These are phyloP conservation scores for Zymoseptoria crescenta DNA, from an alignment of 2,329 filamentous ascomycete species.

Conservation along the genomic window DNA sequence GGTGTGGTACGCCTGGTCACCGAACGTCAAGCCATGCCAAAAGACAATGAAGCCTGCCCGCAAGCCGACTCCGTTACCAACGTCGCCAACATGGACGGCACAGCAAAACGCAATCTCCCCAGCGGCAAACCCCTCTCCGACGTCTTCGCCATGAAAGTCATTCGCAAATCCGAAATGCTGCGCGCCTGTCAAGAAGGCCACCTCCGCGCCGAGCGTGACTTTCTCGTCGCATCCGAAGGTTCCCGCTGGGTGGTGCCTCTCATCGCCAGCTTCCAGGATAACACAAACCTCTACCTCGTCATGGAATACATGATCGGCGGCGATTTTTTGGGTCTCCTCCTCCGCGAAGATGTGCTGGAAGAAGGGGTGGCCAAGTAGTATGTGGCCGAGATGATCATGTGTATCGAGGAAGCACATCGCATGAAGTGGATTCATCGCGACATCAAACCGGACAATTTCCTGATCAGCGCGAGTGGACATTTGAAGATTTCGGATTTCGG, in stretches of 20 bases:
- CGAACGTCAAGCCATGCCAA: conserved; percentile 36
- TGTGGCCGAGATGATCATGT: conserved; percentile 90
- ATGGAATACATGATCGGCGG: conserved; percentile 99
- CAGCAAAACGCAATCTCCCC: conserved; percentile 20
- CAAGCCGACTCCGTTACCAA: conserved; percentile 5
- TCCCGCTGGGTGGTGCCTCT: conserved; percentile 86
- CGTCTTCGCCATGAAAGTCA: conserved; percentile 95
- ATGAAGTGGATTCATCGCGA: conserved; percentile 90
- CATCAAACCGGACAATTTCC: conserved; percentile 94
- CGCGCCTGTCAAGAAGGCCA: conserved; percentile 87
- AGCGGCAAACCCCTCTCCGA: conserved; percentile 39
- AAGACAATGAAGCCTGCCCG: background rate
- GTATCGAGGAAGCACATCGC: conserved; percentile 83
- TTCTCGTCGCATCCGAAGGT: conserved; percentile 80
- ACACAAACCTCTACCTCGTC: conserved; percentile 75
- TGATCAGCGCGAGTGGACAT: conserved; percentile 81
- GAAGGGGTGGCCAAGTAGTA: conserved; percentile 79
- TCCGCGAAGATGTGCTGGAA: conserved; percentile 73
- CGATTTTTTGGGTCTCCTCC: conserved; percentile 80
- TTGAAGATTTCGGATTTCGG: conserved; percentile 96
- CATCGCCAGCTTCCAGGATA: conserved; percentile 82
- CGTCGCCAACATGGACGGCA: conserved; percentile 20
- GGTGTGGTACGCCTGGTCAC: conserved; percentile 82
- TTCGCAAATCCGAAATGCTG: conserved; percentile 88
- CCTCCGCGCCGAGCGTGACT: conserved; percentile 81